These are phyloP conservation scores for Pichia thaimueangensis DNA, from an alignment of 805 yeast genomes.

Conservation along the genomic window DNA sequence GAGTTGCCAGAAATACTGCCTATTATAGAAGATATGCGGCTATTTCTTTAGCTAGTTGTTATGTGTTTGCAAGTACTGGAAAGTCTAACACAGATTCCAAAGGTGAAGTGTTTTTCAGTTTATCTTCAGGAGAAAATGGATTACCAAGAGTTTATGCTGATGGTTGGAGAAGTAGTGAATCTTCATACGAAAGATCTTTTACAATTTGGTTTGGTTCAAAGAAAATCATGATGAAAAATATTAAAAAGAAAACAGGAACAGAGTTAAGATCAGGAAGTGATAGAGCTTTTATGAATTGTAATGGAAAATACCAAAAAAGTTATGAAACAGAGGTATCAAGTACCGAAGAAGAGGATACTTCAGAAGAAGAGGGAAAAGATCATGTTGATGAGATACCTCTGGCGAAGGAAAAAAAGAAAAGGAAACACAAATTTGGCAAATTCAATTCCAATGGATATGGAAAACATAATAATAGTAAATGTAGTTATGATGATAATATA, in stretches of 20 bases:
- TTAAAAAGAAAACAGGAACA: slow-evolving; percentile 8
- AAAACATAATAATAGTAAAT: neutral
- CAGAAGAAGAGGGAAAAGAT: neutral
- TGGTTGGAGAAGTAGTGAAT: slow-evolving; percentile 82
- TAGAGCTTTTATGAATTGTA: no score
- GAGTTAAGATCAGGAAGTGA: neutral
- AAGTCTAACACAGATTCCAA: slow-evolving; percentile 47
- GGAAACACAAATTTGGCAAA: neutral
- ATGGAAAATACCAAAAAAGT: neutral
- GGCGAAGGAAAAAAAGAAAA: neutral
- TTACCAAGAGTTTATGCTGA: slow-evolving; percentile 71
- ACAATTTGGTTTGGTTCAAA: slow-evolving; percentile 79
- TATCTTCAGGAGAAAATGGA: slow-evolving; percentile 47
- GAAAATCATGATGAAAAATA: slow-evolving; percentile 34
- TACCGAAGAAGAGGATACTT: neutral
- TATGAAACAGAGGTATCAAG: neutral
- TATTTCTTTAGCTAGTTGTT: slow-evolving; percentile 60
- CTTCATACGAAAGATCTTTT: slow-evolving; percentile 67
- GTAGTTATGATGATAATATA: neutral
- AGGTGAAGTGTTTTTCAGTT: slow-evolving; percentile 30
- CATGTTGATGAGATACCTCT: neutral
- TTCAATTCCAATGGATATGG: neutral
- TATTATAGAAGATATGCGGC: slow-evolving; percentile 49
- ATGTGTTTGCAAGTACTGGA: slow-evolving; percentile 65
- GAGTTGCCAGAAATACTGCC: slow-evolving; percentile 39